Percentiles rank a stretch among this genome's conserved stretches.
Evolutionary conservation across 805 yeast genomes (phyloP).

Genomic region (Lipomyces starkeyi): DNA sequence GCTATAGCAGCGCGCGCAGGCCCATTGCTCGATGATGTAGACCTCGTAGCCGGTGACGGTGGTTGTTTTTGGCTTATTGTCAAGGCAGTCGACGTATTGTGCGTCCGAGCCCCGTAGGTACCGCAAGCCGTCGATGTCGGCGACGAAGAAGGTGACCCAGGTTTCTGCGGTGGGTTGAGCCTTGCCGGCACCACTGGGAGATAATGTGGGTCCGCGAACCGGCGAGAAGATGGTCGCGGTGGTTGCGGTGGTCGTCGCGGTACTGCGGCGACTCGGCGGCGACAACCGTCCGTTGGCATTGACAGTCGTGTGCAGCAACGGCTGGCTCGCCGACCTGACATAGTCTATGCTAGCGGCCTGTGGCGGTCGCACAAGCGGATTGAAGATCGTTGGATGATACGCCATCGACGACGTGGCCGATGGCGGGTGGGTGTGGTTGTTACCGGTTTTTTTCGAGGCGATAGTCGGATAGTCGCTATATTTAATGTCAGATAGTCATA

Average conservation of each 20-base stretch:
- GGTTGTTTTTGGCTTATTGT: neutral
- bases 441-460: neutral
- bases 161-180: neutral
- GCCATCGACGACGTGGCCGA: constrained; percentile 3
- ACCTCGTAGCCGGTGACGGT: constrained; percentile 77
- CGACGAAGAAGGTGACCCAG: constrained; percentile 13
- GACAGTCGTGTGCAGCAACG: neutral
- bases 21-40: constrained; percentile 96
- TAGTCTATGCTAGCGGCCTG: neutral
- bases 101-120: constrained; percentile 8
- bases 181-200: neutral
- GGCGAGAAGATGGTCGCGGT: neutral
- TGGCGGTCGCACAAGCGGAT: neutral
- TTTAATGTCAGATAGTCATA: neutral
- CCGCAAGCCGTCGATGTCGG: constrained; percentile 12
- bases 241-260: neutral
- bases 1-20: constrained; percentile 64
- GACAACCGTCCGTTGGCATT: neutral
- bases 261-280: neutral
- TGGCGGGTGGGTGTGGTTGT: neutral
- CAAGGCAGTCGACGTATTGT: constrained; percentile 1
- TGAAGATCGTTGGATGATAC: neutral
- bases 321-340: neutral
- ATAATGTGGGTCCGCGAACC: neutral
- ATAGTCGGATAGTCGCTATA: neutral